A percentile compares a stretch with the other conserved stretches of the same genome.
These are phyloP conservation scores for Hexamita inflata DNA, from an alignment of 208 protist species.

Conservation along the genomic window DNA sequence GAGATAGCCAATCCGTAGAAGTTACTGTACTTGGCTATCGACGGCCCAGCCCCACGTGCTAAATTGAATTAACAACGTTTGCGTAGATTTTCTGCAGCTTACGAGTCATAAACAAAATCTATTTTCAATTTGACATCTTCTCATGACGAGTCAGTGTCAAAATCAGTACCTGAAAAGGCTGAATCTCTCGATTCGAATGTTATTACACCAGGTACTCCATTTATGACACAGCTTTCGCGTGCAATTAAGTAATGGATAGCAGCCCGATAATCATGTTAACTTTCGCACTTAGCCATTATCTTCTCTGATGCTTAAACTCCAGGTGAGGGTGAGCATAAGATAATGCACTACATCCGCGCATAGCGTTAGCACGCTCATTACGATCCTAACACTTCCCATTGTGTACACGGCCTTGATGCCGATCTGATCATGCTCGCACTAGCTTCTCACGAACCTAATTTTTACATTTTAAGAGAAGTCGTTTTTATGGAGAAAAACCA, in stretches of 20 bases:
- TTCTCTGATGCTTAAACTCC: constrained; percentile 57
- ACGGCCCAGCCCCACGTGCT: constrained; percentile 69
- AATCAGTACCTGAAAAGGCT: constrained; percentile 39
- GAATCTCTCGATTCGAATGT: constrained; percentile 86
- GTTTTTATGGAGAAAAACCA: neutral
- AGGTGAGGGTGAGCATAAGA: constrained; percentile 82
- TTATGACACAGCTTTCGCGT: constrained; percentile 80
- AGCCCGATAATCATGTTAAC: neutral
- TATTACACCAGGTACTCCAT: constrained; percentile 95
- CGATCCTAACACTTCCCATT: constrained; percentile 77
- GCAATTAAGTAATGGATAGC: constrained; percentile 48
- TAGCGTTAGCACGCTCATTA: constrained; percentile 55
- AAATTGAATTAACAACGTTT: constrained; percentile 99
- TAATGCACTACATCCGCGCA: constrained; percentile 70
- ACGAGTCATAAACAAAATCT: constrained; percentile 61
- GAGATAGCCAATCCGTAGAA: constrained; percentile 74
- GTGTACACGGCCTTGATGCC: constrained; percentile 84
- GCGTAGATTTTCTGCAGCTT: constrained; percentile 77
- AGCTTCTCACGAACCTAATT: constrained; percentile 88
- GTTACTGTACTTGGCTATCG: constrained; percentile 84
- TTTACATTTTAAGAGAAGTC: constrained; percentile 80
- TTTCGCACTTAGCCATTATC: neutral
- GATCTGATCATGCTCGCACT: constrained; percentile 94
- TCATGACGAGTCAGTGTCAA: neutral
- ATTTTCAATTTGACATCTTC: constrained; percentile 33